Percentiles rank a stretch among this genome's conserved stretches.
phyloP scores from a whole-genome alignment of 805 yeast species.

The Candida sithepensis region DNA sequence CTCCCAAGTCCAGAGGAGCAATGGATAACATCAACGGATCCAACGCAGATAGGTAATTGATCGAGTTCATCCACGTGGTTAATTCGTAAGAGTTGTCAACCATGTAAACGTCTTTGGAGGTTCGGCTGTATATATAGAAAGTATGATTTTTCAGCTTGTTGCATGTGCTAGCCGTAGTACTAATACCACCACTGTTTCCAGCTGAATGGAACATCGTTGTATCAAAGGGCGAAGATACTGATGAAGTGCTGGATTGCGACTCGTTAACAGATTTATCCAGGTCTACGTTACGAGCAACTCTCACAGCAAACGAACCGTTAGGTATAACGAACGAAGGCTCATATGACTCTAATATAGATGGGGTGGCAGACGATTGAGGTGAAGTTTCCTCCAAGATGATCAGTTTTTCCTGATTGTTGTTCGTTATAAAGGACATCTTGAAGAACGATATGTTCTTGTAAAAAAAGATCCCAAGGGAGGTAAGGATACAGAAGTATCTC shows the following conservation, averaged over 20 bases:
- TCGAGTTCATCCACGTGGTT: constrained; percentile 55
- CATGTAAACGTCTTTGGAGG: constrained; percentile 37
- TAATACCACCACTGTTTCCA: too few relatives aligned
- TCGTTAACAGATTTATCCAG: constrained; percentile 23
- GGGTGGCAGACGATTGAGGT: constrained; percentile 9
- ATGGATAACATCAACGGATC: constrained; percentile 31
- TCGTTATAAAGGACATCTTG: constrained; percentile 25
- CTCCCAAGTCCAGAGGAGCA: constrained; percentile 24
- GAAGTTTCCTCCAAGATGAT: constrained; percentile 27
- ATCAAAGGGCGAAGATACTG: neutral
- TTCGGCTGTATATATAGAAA: constrained; percentile 39
- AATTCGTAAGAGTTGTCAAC: constrained; percentile 44
- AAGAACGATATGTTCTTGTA: constrained; percentile 38
- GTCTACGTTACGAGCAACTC: constrained; percentile 23
- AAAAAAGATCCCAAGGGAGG: constrained; percentile 46
- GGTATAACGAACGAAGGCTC: constrained; percentile 26
- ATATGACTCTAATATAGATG: constrained; percentile 20
- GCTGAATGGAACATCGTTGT: neutral
- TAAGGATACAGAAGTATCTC: constrained; percentile 43
- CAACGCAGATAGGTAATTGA: constrained; percentile 50
- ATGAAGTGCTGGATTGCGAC: neutral
- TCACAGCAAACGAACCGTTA: constrained; percentile 27
- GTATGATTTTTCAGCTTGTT: constrained; percentile 19
- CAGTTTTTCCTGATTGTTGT: constrained; percentile 13
- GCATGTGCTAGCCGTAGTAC: too few relatives aligned